These are phyloP conservation scores for Claviceps monticola DNA, from an alignment of 2,329 filamentous ascomycete genomes.

Conservation along the genomic window DNA sequence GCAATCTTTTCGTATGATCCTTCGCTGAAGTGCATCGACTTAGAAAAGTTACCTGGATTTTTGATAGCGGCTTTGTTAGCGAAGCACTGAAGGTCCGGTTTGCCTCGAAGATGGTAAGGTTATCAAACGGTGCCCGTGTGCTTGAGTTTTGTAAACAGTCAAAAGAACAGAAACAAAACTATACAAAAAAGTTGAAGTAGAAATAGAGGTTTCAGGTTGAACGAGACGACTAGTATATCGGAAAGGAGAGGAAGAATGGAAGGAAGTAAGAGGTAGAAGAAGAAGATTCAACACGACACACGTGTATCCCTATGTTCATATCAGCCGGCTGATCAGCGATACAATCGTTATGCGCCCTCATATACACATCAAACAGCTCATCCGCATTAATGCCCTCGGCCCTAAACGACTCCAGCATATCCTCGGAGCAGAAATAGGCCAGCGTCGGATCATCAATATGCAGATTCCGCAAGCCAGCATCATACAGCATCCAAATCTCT, in stretches of 20 bases:
- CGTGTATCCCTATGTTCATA: slow-evolving; percentile 58
- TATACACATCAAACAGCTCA: slow-evolving; percentile 53
- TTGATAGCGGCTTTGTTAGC: not conserved
- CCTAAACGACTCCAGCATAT: slow-evolving; percentile 46
- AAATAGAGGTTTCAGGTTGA: too few relatives aligned
- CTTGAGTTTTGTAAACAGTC: too few relatives aligned
- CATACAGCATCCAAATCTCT: slow-evolving; percentile 40
- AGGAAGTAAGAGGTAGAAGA: slow-evolving; percentile 14
- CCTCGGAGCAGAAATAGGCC: slow-evolving; percentile 53
- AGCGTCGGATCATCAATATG: slow-evolving; percentile 52
- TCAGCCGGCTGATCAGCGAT: slow-evolving; percentile 46
- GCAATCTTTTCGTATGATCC: slow-evolving; percentile 51
- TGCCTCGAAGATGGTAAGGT: too few relatives aligned
- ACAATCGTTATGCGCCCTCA: slow-evolving; percentile 61
- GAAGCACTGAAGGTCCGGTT: not conserved
- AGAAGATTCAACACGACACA: slow-evolving; percentile 26
- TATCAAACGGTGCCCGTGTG: too few relatives aligned
- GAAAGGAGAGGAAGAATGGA: slow-evolving; percentile 16
- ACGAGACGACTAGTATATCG: too few relatives aligned
- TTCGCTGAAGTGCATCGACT: slow-evolving; percentile 48
- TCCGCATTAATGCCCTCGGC: slow-evolving; percentile 47
- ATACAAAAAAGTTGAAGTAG: too few relatives aligned
- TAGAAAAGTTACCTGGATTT: slow-evolving; percentile 40
- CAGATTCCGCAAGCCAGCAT: slow-evolving; percentile 39
- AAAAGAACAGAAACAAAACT: too few relatives aligned